A percentile compares a stretch with the other conserved stretches of the same genome.
Conservation (phyloP, 1,284 basidiomycete genomes). For the Somion occarium region DNA sequence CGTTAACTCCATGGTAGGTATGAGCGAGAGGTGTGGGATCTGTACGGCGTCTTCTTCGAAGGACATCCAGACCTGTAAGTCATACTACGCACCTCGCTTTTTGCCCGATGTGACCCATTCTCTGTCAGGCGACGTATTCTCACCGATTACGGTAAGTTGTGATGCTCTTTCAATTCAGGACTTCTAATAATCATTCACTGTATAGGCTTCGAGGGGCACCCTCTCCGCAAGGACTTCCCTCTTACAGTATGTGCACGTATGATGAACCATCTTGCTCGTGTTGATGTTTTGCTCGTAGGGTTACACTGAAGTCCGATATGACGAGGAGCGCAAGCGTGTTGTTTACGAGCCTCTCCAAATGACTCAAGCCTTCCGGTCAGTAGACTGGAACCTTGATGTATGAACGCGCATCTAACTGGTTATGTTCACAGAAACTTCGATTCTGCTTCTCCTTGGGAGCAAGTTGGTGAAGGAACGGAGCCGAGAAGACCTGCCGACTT, state of each 20-base stretch:
- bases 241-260: constrained; percentile 61
- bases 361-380: constrained; percentile 94
- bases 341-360: constrained; percentile 98
- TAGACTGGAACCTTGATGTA: constrained; percentile 6
- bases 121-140: constrained; percentile 93
- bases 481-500: constrained; percentile 67
- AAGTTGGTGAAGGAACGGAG: constrained; percentile 82
- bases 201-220: constrained; percentile 96
- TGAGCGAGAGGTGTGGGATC: constrained; percentile 97
- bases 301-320: constrained; percentile 96
- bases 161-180: constrained; percentile 3
- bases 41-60: constrained; percentile 96
- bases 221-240: constrained; percentile 97
- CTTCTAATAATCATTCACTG: constrained; percentile 11
- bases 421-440: constrained; percentile 80
- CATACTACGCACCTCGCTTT: too few relatives aligned
- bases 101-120: too few relatives aligned
- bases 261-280: background rate
- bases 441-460: constrained; percentile 94
- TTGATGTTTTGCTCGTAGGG: constrained; percentile 49
- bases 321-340: constrained; percentile 98
- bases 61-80: constrained; percentile 93
- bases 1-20: constrained; percentile 74
- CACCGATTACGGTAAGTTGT: constrained; percentile 86
- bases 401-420: constrained; percentile 4